Percentiles rank a stretch among this genome's conserved stretches.
Evolutionary conservation across 768 basidiomycete genomes (phyloP).

Genomic region (Pisolithus sp.): DNA sequence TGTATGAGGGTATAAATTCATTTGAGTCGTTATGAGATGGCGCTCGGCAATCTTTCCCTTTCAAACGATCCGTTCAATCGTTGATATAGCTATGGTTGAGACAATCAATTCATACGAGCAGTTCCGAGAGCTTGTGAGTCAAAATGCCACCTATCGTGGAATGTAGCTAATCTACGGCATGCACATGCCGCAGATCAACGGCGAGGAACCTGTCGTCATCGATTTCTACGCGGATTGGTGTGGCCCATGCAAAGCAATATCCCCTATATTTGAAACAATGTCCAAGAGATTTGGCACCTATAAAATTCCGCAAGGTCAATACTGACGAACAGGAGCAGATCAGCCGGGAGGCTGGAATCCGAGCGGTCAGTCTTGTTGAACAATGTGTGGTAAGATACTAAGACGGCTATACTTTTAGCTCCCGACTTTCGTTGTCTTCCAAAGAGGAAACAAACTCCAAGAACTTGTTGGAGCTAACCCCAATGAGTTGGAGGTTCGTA

Average conservation of each 20-base stretch:
- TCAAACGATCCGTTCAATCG: neutral
- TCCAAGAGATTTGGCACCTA: slow-evolving; percentile 2
- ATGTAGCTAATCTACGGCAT: too few species aligned
- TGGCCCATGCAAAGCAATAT: slow-evolving; percentile 2
- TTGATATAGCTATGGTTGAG: neutral
- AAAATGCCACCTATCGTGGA: neutral
- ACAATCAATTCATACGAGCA: neutral
- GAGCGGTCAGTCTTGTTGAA: neutral
- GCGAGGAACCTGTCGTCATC: slow-evolving; percentile 1
- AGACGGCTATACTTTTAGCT: neutral
- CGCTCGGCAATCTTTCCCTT: neutral
- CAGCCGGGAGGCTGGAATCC: slow-evolving; percentile 40
- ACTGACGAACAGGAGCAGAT: slow-evolving; percentile 50
- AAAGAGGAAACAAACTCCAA: slow-evolving; percentile 1
- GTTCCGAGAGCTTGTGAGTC: neutral
- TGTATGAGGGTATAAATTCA: neutral
- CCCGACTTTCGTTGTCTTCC: slow-evolving; percentile 2
- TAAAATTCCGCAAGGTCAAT: slow-evolving; percentile 70
- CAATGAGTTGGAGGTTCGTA: too few species aligned
- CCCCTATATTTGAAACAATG: slow-evolving; percentile 8
- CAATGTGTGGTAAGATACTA: neutral
- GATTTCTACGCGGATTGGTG: slow-evolving; percentile 9
- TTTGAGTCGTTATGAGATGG: neutral
- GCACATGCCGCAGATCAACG: slow-evolving; percentile 10
- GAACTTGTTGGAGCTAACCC: neutral